A percentile compares a stretch with the other conserved stretches of the same genome.
These are phyloP conservation scores for Chaetoscypha palmicola DNA, from an alignment of 2,329 filamentous ascomycete species.

Conservation along the genomic window DNA sequence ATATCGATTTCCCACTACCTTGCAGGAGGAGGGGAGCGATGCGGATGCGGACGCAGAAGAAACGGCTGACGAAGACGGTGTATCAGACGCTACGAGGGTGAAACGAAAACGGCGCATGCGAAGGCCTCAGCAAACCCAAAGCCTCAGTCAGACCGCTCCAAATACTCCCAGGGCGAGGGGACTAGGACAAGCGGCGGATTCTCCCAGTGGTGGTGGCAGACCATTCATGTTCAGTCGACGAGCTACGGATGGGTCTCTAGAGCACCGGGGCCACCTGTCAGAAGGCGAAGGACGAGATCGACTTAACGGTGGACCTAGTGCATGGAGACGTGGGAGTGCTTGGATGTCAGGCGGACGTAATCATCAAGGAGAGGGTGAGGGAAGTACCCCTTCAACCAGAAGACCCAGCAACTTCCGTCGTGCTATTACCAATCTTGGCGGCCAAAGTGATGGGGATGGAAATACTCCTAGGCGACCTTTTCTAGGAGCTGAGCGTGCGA, in stretches of 20 bases:
- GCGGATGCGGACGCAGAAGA: conserved; percentile 83
- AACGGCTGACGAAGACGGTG: conserved; percentile 68
- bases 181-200: conserved; percentile 20
- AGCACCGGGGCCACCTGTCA: conserved; percentile 59
- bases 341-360: conserved; percentile 44
- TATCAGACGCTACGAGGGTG: conserved; percentile 40
- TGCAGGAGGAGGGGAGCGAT: conserved; percentile 58
- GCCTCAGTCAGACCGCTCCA: conserved; percentile 51
- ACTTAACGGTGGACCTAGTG: conserved; percentile 44
- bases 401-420: conserved; percentile 58
- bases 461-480: conserved; percentile 50
- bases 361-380: conserved; percentile 42
- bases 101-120: conserved; percentile 60
- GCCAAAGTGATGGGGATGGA: conserved; percentile 59
- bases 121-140: conserved; percentile 47
- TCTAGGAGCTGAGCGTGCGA: conserved; percentile 58
- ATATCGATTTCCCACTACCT: conserved; percentile 45
- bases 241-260: conserved; percentile 52
- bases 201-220: conserved; percentile 21
- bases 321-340: conserved; percentile 50
- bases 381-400: conserved; percentile 45
- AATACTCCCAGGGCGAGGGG: conserved; percentile 48
- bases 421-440: conserved; percentile 51
- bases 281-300: conserved; percentile 68
- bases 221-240: conserved; percentile 52